These are phyloP conservation scores for Stenogyne calaminthoides DNA, from an alignment of 305 asterid genomes.

Conservation along the genomic window DNA sequence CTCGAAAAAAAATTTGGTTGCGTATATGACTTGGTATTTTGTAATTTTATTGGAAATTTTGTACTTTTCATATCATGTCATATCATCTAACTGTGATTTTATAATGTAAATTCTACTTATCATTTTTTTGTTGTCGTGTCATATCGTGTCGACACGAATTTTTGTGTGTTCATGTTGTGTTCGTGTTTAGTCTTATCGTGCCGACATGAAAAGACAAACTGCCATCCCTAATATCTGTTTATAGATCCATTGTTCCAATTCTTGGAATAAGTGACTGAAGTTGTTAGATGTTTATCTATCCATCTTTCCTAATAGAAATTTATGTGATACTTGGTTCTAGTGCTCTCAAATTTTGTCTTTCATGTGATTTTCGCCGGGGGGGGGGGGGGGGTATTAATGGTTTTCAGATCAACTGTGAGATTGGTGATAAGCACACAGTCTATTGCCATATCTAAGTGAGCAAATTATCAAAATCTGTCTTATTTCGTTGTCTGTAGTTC, in stretches of 20 bases:
- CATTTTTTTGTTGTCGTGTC: too few species aligned
- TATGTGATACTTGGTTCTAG: background rate
- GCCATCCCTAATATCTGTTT: background rate
- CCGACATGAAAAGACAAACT: background rate
- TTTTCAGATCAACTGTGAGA: background rate
- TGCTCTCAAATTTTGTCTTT: background rate
- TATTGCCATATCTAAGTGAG: slow-evolving; percentile 9
- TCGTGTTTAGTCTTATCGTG: background rate
- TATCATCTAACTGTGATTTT: too few species aligned
- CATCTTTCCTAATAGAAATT: background rate
- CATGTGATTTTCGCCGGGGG: too few species aligned
- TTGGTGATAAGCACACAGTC: background rate
- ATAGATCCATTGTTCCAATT: background rate
- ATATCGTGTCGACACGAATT: too few species aligned
- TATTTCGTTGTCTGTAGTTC: slow-evolving; percentile 8
- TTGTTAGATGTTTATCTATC: background rate
- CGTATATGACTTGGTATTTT: too few species aligned
- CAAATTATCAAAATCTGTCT: background rate
- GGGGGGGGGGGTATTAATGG: too few species aligned
- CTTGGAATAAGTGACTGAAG: slow-evolving; percentile 5
- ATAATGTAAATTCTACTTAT: too few species aligned
- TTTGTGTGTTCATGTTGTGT: background rate
- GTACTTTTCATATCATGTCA: too few species aligned
- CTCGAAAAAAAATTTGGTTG: too few species aligned
- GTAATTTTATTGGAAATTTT: too few species aligned